phyloP scores from a whole-genome alignment of 2,329 filamentous ascomycete genomes.

The Botrytis byssoidea region DNA sequence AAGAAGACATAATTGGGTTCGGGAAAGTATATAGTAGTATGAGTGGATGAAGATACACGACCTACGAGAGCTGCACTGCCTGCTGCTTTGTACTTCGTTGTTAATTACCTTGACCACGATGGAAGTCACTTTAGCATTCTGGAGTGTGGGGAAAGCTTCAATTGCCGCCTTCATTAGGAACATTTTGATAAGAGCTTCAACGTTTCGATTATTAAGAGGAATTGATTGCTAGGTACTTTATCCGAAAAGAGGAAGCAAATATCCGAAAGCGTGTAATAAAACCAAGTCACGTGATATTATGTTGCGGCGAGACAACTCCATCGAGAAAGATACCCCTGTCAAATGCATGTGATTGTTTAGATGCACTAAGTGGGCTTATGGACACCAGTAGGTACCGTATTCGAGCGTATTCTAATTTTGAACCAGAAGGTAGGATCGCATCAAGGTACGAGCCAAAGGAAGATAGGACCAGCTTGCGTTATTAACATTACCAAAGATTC shows the following conservation, averaged over 20 bases:
- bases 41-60: not conserved
- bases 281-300: not conserved
- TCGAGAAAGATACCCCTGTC: not conserved
- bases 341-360: constrained; percentile 16
- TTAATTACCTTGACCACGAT: not conserved
- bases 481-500: not conserved
- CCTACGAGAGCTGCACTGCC: not conserved
- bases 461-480: constrained; percentile 4
- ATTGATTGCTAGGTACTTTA: not conserved
- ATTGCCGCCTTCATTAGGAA: not conserved
- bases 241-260: not conserved
- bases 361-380: constrained; percentile 18
- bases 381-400: constrained; percentile 10
- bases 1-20: not conserved
- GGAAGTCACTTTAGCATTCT: not conserved
- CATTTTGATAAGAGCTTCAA: not conserved
- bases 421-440: constrained; percentile 11
- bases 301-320: not conserved
- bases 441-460: constrained; percentile 7
- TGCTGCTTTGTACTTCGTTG: not conserved
- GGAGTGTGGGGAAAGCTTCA: not conserved
- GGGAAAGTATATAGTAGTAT: not conserved
- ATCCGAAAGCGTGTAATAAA: not conserved
- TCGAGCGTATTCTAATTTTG: constrained; percentile 13
- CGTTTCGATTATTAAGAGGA: constrained; percentile 9